Evolutionary conservation across 768 basidiomycete genomes (phyloP).

Genomic region (Leccinellum luteum): DNA sequence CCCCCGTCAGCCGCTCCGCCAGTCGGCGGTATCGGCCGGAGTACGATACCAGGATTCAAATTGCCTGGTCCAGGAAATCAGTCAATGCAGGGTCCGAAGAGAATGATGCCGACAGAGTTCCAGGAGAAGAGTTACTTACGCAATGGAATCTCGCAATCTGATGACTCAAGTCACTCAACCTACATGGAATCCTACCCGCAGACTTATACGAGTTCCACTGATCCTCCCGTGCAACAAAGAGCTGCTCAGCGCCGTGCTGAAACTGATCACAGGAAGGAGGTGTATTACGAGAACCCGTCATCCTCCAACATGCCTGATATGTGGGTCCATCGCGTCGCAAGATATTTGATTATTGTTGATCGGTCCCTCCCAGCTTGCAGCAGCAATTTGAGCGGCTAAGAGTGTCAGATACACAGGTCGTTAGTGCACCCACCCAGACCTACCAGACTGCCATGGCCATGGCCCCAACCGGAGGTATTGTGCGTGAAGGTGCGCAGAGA

Average conservation of each 20-base stretch:
- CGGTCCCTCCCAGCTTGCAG: neutral
- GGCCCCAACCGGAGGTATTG: neutral
- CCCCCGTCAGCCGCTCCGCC: conserved; percentile 36
- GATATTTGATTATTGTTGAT: neutral
- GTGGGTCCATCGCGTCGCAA: neutral
- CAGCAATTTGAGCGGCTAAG: neutral
- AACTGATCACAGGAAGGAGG: neutral
- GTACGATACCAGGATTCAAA: neutral
- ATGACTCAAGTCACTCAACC: too few species aligned
- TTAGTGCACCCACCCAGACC: neutral
- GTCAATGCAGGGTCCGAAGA: neutral
- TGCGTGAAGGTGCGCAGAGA: neutral
- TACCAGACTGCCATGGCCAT: neutral
- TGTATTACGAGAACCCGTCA: neutral
- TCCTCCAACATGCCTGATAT: neutral
- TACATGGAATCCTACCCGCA: too few species aligned
- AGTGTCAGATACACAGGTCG: neutral
- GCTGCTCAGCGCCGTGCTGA: neutral
- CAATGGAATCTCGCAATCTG: too few species aligned
- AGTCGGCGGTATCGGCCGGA: conserved; percentile 5
- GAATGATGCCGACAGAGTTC: neutral
- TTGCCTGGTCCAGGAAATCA: too few species aligned
- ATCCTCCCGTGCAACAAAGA: neutral
- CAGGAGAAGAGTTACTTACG: neutral
- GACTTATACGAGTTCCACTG: neutral